phyloP scores from a whole-genome alignment of 2,329 filamentous ascomycete genomes.

The Ophiocordyceps unilateralis region DNA sequence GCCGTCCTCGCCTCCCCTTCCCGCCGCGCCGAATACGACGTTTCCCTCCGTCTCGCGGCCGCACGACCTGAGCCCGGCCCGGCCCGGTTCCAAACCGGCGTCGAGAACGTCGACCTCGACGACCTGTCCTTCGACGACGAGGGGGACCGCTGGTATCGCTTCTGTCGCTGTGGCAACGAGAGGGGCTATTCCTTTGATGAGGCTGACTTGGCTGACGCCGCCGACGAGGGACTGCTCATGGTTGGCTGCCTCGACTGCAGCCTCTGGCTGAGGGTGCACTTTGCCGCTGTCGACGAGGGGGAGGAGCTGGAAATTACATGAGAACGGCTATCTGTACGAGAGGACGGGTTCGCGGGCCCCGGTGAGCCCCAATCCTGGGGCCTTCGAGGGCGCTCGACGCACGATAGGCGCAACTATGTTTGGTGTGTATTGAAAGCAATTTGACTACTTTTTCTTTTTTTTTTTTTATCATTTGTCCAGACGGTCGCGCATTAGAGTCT shows the following conservation, averaged over 20 bases:
- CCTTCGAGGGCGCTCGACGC: no score
- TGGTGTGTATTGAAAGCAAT: constrained; percentile 22
- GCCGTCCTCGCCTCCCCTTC: constrained; percentile 32
- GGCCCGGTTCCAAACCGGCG: constrained; percentile 33
- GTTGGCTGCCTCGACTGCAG: constrained; percentile 51
- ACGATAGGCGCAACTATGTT: constrained; percentile 1
- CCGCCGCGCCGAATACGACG: constrained; percentile 36
- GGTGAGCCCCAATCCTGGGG: no score
- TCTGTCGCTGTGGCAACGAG: constrained; percentile 47
- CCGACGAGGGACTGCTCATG: constrained; percentile 40
- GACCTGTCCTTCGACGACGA: constrained; percentile 38
- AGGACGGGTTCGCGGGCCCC: no score
- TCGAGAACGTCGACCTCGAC: constrained; percentile 49
- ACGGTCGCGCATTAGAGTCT: constrained; percentile 39
- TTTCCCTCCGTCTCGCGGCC: constrained; percentile 22
- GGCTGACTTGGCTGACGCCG: constrained; percentile 39
- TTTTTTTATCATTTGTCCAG: constrained; percentile 36
- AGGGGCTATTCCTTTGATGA: constrained; percentile 42
- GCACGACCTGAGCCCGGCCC: constrained; percentile 3
- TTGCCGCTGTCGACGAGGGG: constrained; percentile 35
- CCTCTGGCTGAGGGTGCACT: constrained; percentile 47
- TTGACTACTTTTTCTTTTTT: constrained; percentile 37
- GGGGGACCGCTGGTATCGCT: constrained; percentile 32
- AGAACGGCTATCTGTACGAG: no score
- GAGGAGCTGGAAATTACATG: constrained; percentile 3